Percentiles rank a stretch among this genome's conserved stretches.
Evolutionary conservation across 2,329 filamentous ascomycete genomes (phyloP).

Genomic region (Nemania sp.): DNA sequence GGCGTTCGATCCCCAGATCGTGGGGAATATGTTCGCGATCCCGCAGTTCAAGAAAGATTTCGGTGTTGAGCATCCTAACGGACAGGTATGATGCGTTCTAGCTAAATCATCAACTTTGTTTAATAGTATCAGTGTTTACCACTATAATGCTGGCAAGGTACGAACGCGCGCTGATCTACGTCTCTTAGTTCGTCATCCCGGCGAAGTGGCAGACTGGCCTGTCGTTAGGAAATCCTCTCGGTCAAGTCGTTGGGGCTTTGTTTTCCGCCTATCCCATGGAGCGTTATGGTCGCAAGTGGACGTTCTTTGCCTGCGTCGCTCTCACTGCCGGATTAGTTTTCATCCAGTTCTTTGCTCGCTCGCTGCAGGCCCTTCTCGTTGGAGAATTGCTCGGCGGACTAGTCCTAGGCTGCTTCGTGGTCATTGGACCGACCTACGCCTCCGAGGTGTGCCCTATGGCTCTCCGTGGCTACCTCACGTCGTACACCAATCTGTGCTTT

Average conservation of each 20-base stretch:
- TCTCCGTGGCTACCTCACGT: slow-evolving; percentile 68
- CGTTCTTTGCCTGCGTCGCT: slow-evolving; percentile 58
- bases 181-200: slow-evolving; percentile 45
- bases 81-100: slow-evolving; percentile 47
- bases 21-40: slow-evolving; percentile 68
- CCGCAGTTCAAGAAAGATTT: slow-evolving; percentile 53
- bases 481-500: slow-evolving; percentile 72
- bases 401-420: slow-evolving; percentile 71
- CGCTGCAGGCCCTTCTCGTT: slow-evolving; percentile 66
- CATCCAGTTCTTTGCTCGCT: slow-evolving; percentile 72
- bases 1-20: slow-evolving; percentile 73
- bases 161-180: slow-evolving; percentile 1
- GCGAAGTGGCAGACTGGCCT: slow-evolving; percentile 62
- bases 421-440: slow-evolving; percentile 69
- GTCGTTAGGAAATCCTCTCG: slow-evolving; percentile 67
- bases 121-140: too few species aligned
- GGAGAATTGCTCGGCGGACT: slow-evolving; percentile 72
- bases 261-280: slow-evolving; percentile 62
- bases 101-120: too few species aligned
- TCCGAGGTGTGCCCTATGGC: slow-evolving; percentile 71
- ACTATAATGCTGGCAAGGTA: neutral
- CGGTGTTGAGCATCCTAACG: slow-evolving; percentile 46
- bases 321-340: slow-evolving; percentile 67
- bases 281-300: slow-evolving; percentile 58
- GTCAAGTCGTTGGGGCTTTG: slow-evolving; percentile 68